Evolutionary conservation across 2,329 filamentous ascomycete genomes (phyloP), one percentile per base, ranked within the genome.

Genomic region (Talaromyces sp.): DNA sequence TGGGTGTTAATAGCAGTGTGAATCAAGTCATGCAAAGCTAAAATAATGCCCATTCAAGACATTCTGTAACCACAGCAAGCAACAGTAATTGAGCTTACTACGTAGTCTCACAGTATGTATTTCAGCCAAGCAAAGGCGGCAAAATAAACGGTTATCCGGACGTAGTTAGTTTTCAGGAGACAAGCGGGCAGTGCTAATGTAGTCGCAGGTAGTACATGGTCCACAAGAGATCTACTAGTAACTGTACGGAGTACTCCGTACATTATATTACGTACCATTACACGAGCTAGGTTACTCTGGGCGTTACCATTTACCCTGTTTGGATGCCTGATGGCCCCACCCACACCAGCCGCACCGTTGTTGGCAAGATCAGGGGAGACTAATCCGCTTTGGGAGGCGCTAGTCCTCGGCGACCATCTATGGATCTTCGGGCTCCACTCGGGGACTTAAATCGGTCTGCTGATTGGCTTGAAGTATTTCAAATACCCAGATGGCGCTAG

Each of bases 331-430:
- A 33, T 37, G 3, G 7, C 17, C 46, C 46, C 28, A 17, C 22
- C 52, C 52, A 39, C 28, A 19, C 43, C 41, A 28, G 25, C 3
- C 25, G 25, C 25, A 48, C 54, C 43, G 54, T 41, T 56, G 21
- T 50, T 39, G 13, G 36, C 31, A 28, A 21, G 22, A 39, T 41
- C 51, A 33, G 31, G 17, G 31, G 25, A 17, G 7, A 33, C 33
- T 37, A 52, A 35, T 17, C 35, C 31, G 19, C 35, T 52, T 36
- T 25, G 19, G 35, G 19, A 6, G 5, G 15, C 48, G 35, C 48
- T 52, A 52, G 52, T 46, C 9, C 37, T 59, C 57, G 57, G 57
- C 57, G 57, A 59, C 57, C 57, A 59, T 52, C 21, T 51, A 33
- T 31, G 21, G 46, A 50, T 39, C 31, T 36, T 59, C 57, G 57